Evolutionary conservation across 1,284 basidiomycete genomes (phyloP), one percentile per base, ranked within the genome.

Genomic region (Cutaneotrichosporon daszewskae): DNA sequence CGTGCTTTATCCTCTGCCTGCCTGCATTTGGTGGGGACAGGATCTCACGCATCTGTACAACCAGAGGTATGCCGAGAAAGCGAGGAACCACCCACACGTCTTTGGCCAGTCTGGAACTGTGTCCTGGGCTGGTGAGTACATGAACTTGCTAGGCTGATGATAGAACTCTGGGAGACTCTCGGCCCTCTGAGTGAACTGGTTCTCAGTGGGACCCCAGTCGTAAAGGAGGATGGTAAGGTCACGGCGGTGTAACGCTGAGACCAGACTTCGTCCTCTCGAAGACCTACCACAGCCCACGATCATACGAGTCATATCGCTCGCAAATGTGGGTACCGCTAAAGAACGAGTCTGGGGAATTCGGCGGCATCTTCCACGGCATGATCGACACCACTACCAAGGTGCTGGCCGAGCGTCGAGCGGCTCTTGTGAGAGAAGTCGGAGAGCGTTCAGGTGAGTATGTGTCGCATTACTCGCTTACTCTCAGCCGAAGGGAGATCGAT

Each of bases 21-120:
- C 58, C 17, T 63, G 57, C 24, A 36, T 71, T 5, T 71, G 68
- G 68, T 68, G 66, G 64, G 66, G 68, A 11, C 49, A 54, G 36
- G 64, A 70, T 17, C 42, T 66, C 22, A 66, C 64, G 3, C 34
- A 68, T 41, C 54, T 71, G 12, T 71, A 71, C 49, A 71, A 71
- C 41, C 58, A 61, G 34, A 48, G 51, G 1, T 68, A 64, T 29
- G 58, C 66, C 8, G 58, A 60, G 40, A 16, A 29, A 4, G 27
- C 23, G 7, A 14, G 49, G 23, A 64, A 67, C 35, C 69, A 71
- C 27, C 69, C 69, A 0, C 25, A 54, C 26, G 40, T 64, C 10
- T 71, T 69, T 44, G 69, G 66, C 3, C 62, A 56, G 54, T 60
- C 60, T 2, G 66, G 69, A 1, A 40, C 59, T 0, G 37, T 53